Conservation (phyloP, 2,329 filamentous ascomycete species). For the Claviceps quebecensis region DNA sequence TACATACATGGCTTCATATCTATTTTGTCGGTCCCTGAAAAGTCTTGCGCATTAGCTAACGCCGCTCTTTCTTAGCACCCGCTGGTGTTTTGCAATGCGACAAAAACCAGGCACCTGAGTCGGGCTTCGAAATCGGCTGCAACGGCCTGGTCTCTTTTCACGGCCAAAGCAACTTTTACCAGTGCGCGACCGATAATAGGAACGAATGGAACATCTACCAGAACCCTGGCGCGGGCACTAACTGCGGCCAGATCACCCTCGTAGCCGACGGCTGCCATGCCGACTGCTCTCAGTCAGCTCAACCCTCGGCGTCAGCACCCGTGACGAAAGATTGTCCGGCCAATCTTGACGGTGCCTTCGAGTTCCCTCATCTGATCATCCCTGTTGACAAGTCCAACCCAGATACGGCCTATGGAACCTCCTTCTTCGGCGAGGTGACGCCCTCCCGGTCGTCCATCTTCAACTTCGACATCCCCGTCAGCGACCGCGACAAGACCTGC, state of each 20-base stretch:
- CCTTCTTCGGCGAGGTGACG: conserved; percentile 41
- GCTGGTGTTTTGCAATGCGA: conserved; percentile 51
- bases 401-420: conserved; percentile 35
- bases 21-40: no score
- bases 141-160: conserved; percentile 38
- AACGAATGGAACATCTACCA: conserved; percentile 43
- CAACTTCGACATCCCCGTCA: conserved; percentile 51
- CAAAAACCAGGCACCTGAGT: conserved; percentile 30
- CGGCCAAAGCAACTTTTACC: conserved; percentile 39
- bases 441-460: conserved; percentile 43
- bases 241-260: conserved; percentile 36
- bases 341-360: conserved; percentile 29
- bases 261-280: conserved; percentile 24
- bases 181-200: conserved; percentile 40
- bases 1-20: not conserved
- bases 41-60: not conserved
- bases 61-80: conserved; percentile 23
- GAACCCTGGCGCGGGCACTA: conserved; percentile 19
- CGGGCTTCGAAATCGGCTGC: conserved; percentile 42
- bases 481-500: conserved; percentile 43
- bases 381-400: conserved; percentile 42
- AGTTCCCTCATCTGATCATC: conserved; percentile 50
- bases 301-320: conserved; percentile 7
- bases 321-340: conserved; percentile 24
- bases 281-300: conserved; percentile 1